Base-by-base conservation (phyloP, 805 yeast species). In the Metschnikowia rubicola region DNA sequence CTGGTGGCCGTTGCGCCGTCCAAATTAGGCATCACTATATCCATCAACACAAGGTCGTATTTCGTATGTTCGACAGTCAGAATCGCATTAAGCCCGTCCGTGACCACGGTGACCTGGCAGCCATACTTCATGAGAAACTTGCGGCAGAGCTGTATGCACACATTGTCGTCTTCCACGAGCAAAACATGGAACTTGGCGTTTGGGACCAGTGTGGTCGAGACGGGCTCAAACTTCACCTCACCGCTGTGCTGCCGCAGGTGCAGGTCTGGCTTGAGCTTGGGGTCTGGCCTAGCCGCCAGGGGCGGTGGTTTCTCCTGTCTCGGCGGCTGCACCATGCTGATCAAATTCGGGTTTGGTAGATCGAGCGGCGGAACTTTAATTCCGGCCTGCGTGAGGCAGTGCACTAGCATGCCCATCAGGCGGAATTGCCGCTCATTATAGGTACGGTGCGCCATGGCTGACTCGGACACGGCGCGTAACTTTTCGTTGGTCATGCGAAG, bases 1-100 rank as follows among this genome's bases (percentile, higher is more conserved):
- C 92, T 85, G 1, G 97, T 86, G 1, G 97, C 97, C 2, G 96
- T 84, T 17, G 91, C 90, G 59, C 97, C 89, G 70, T 88, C 89
- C 56, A 87, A 66, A 62, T 85, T 86, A 10, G 96, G 96, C 94
- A 87, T 87, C 19, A 87, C 92, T 43, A 87, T 87, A 67, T 87
- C 96, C 96, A 87, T 87, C 37, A 87, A 64, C 1, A 87, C 92
- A 48, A 87, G 68, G 65, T 86, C 96, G 59, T 83, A 87, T 56
- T 83, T 79, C 32, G 80, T 79, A 42, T 80, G 79, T 60, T 84
- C 91, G 30, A 86, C 79, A 0, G 83, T 84, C 31, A 82, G 78
- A 37, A 94, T 89, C 3, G 97, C 97, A 32, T 88, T 83, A 10
- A 92, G 68, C 0, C 99, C 99, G 68, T 92, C 97, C 5, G 89